These are phyloP conservation scores for Nemania sp. DNA, from an alignment of 2,329 filamentous ascomycete species.

Conservation along the genomic window DNA sequence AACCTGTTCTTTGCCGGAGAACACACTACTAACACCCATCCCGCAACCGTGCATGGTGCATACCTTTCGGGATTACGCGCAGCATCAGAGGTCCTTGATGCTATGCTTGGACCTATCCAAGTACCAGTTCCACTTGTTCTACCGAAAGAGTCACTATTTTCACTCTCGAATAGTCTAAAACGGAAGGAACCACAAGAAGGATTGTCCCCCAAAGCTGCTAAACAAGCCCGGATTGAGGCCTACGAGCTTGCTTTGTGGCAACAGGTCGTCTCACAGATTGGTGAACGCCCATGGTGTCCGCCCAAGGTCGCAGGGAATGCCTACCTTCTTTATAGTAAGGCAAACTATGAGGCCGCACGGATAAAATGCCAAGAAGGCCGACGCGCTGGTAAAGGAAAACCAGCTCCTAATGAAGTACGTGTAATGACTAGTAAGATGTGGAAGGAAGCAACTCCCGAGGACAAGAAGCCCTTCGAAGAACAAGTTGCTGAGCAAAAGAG, in stretches of 20 bases:
- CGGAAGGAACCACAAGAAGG: slow-evolving; percentile 59
- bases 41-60: slow-evolving; percentile 95
- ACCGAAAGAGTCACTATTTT: slow-evolving; percentile 62
- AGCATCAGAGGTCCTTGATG: slow-evolving; percentile 85
- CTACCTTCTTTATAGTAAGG: slow-evolving; percentile 90
- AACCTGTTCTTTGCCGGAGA: slow-evolving; percentile 96
- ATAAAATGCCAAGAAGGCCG: slow-evolving; percentile 74
- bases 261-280: slow-evolving; percentile 69
- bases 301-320: slow-evolving; percentile 82
- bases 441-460: slow-evolving; percentile 78
- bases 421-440: slow-evolving; percentile 90
- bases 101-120: slow-evolving; percentile 83
- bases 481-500: slow-evolving; percentile 78
- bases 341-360: slow-evolving; percentile 73
- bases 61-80: slow-evolving; percentile 93
- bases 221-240: slow-evolving; percentile 65
- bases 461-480: slow-evolving; percentile 82
- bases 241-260: slow-evolving; percentile 68
- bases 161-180: slow-evolving; percentile 58
- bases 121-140: slow-evolving; percentile 81
- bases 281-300: slow-evolving; percentile 80
- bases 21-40: slow-evolving; percentile 94
- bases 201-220: slow-evolving; percentile 59
- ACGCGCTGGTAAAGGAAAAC: slow-evolving; percentile 71
- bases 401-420: slow-evolving; percentile 83